Base-by-base conservation (phyloP, 208 protist genomes). In the Naegleria gruberi region DNA sequence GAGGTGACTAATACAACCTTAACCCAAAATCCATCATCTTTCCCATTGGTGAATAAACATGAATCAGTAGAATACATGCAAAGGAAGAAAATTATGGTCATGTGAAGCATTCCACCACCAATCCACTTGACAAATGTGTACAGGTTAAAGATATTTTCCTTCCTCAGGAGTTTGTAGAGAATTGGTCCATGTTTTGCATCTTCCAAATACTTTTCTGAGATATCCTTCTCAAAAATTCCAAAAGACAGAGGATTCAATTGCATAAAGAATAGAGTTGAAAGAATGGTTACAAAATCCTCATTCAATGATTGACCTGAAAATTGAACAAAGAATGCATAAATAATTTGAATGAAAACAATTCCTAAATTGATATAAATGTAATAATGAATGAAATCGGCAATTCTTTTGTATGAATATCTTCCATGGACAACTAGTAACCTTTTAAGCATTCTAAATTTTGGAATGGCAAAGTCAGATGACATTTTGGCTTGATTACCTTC, bases 351-450 rank as follows among this genome's bases (percentile, higher is more conserved):
- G 30, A 98, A 90, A 45, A 96, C 92, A 65, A 99, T 91, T 7
- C 95, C 92, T 34, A 99, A 92, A 91, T 99, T 99, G 94, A 99
- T 99, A 94, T 99, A 99, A 92, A 99, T 99, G 91, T 96, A 98
- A 46, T 98, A 97, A 1, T 97, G 89, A 91, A 99, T 97, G 74
- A 98, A 94, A 89, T 92, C 94, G 8, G 95, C 90, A 90, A 98
- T 97, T 65, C 98, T 96, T 23, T 95, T 92, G 88, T 99, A 97
- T 37, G 94, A 93, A 92, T 98, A 98, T 44, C 95, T 94, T 30
- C 98, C 98, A 92, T 99, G 98, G 44, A 99, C 95, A 0, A 98
- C 94, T 85, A 98, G 95, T 81, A 99, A 94, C 2, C 94, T 92
- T 40, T 94, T 92, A 26, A 99, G 94, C 90, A 98, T 96, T 91